Conservation (phyloP, 2,329 filamentous ascomycete genomes). For the Colletotrichum tofieldiae region DNA sequence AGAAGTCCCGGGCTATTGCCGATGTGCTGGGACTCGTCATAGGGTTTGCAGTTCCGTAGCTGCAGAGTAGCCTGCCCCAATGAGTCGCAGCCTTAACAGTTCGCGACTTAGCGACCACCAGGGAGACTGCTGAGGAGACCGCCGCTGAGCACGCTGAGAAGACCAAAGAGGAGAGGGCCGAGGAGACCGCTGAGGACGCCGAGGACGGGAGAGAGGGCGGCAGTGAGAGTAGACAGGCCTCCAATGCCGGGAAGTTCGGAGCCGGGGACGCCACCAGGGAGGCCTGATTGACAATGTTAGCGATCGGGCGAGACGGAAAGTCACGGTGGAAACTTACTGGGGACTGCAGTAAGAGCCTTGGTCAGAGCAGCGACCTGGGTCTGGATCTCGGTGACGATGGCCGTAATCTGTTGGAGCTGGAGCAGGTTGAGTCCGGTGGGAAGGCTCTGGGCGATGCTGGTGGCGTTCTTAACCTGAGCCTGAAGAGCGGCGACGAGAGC, state of each 20-base stretch:
- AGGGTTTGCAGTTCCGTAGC: constrained; percentile 30
- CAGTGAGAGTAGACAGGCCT: not conserved
- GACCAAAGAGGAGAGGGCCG: not conserved
- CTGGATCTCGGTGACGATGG: not conserved
- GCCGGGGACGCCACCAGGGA: not conserved
- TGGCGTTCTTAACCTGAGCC: not conserved
- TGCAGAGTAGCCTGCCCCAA: constrained; percentile 29
- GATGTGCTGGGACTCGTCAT: constrained; percentile 9
- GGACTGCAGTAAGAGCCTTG: not conserved
- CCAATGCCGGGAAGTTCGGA: not conserved
- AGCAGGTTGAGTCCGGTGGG: not conserved
- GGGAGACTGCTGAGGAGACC: not conserved
- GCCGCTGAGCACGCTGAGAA: not conserved
- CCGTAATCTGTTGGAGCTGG: not conserved
- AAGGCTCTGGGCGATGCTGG: not conserved
- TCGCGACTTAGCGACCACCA: constrained; percentile 2
- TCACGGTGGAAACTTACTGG: not conserved
- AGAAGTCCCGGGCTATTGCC: not conserved
- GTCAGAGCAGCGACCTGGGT: not conserved
- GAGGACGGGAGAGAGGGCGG: not conserved
- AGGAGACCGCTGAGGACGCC: not conserved
- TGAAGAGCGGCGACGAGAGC: constrained; percentile 13
- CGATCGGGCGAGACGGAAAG: not conserved
- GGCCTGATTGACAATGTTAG: not conserved
- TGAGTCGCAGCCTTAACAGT: constrained; percentile 16